Conservation (phyloP, 805 yeast genomes). For the Spencermartinsiella europaea region DNA sequence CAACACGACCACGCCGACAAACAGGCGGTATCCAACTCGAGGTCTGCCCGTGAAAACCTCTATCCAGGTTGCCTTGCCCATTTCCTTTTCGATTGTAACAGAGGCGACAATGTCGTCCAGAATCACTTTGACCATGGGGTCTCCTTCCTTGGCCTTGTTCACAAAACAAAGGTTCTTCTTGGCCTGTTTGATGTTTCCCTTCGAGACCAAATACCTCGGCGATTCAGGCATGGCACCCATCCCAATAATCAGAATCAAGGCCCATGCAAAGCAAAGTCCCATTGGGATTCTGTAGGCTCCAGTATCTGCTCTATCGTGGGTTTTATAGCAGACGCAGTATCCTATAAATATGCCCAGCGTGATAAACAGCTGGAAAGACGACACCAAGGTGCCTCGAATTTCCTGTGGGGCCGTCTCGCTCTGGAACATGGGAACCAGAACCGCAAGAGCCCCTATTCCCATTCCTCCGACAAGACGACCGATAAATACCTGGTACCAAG, state of each 20-base stretch:
- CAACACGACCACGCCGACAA: conserved; percentile 44
- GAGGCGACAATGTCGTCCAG: conserved; percentile 39
- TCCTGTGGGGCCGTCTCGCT: conserved; percentile 75
- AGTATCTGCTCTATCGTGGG: conserved; percentile 39
- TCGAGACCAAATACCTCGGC: conserved; percentile 64
- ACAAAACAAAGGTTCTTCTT: conserved; percentile 49
- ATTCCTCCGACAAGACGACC: conserved; percentile 72
- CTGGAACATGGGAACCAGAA: conserved; percentile 72
- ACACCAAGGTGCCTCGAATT: conserved; percentile 73
- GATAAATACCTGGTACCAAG: conserved; percentile 46
- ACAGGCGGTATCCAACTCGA: conserved; percentile 33
- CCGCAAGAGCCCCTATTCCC: conserved; percentile 74
- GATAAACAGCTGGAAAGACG: conserved; percentile 66
- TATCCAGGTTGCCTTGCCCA: conserved; percentile 48
- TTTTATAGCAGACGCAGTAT: conserved; percentile 64
- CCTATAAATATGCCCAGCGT: conserved; percentile 74
- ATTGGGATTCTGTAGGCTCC: conserved; percentile 72
- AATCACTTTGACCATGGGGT: conserved; percentile 32
- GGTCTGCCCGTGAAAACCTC: conserved; percentile 50
- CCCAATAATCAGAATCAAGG: conserved; percentile 56
- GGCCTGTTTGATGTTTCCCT: conserved; percentile 54
- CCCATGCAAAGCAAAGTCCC: conserved; percentile 68
- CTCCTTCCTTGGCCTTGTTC: conserved; percentile 29
- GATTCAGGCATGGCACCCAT: conserved; percentile 67
- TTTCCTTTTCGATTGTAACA: conserved; percentile 43